Conservation (phyloP, 192 early-diverging fungal genomes). For the Pilobolus umbonatus region DNA sequence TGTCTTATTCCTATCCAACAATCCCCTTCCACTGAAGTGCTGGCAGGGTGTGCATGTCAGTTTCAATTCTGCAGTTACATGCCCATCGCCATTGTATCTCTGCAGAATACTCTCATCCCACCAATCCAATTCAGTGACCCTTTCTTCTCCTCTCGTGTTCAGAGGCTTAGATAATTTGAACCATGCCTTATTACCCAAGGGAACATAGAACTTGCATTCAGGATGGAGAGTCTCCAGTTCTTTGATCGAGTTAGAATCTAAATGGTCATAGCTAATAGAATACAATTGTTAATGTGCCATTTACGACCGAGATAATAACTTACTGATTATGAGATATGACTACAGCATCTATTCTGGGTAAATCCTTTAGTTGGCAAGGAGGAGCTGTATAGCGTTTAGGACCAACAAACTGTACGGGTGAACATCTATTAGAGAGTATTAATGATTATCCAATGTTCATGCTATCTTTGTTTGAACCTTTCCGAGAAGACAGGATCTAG, state of each 20-base stretch:
- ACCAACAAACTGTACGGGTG: slow-evolving; percentile 60
- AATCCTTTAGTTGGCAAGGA: slow-evolving; percentile 58
- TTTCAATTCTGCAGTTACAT: background rate
- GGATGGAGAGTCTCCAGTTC: slow-evolving; percentile 44
- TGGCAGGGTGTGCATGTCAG: slow-evolving; percentile 69
- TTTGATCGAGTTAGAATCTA: slow-evolving; percentile 65
- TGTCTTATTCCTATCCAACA: slow-evolving; percentile 64
- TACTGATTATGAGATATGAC: slow-evolving; percentile 80
- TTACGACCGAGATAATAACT: background rate
- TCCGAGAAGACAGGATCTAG: slow-evolving; percentile 74
- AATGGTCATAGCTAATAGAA: slow-evolving; percentile 69
- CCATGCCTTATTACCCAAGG: slow-evolving; percentile 70
- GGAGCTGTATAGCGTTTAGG: slow-evolving; percentile 63
- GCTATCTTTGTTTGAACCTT: background rate
- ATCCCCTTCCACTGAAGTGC: slow-evolving; percentile 61
- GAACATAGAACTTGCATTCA: slow-evolving; percentile 61
- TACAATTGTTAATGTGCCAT: background rate
- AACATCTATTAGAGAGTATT: slow-evolving; percentile 45
- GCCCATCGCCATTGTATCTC: background rate
- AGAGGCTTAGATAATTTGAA: slow-evolving; percentile 35
- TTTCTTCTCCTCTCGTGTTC: background rate
- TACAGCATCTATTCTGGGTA: slow-evolving; percentile 68
- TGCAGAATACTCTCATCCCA: slow-evolving; percentile 5
- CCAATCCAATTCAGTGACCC: slow-evolving; percentile 18
- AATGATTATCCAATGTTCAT: background rate